These are phyloP conservation scores for Kwoniella sp. DNA, from an alignment of 768 basidiomycete genomes.

Conservation along the genomic window DNA sequence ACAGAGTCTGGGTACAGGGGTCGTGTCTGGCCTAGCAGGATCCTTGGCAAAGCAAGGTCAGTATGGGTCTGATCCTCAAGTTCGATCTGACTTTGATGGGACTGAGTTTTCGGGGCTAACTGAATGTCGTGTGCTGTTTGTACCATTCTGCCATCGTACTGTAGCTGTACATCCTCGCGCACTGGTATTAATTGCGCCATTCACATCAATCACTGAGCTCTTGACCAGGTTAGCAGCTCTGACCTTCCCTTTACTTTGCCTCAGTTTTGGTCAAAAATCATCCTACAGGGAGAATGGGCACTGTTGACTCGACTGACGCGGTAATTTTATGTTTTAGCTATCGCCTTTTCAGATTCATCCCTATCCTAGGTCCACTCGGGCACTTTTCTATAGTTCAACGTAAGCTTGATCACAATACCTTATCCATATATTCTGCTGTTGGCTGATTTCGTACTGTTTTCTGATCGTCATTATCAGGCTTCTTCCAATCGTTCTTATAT, in stretches of 20 bases:
- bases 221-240: slow-evolving; percentile 60
- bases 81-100: too few relatives aligned
- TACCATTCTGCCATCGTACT: too few relatives aligned
- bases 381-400: slow-evolving; percentile 66
- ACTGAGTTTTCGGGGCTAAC: too few relatives aligned
- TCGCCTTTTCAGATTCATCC: slow-evolving; percentile 66
- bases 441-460: background rate
- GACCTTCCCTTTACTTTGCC: too few relatives aligned
- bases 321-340: slow-evolving; percentile 55
- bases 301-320: too few relatives aligned
- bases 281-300: too few relatives aligned
- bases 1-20: slow-evolving; percentile 86
- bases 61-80: too few relatives aligned
- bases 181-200: slow-evolving; percentile 59
- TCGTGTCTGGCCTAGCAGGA: slow-evolving; percentile 60
- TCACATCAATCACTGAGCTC: slow-evolving; percentile 61
- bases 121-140: too few relatives aligned
- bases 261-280: too few relatives aligned
- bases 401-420: slow-evolving; percentile 60
- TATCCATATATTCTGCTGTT: too few relatives aligned
- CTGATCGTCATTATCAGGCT: slow-evolving; percentile 7
- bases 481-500: slow-evolving; percentile 19
- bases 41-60: slow-evolving; percentile 58
- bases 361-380: slow-evolving; percentile 71
- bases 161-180: slow-evolving; percentile 57